A percentile compares a stretch with the other conserved stretches of the same genome.
Evolutionary conservation across 306 rosid species (phyloP).

Genomic region (Geum urbanum): DNA sequence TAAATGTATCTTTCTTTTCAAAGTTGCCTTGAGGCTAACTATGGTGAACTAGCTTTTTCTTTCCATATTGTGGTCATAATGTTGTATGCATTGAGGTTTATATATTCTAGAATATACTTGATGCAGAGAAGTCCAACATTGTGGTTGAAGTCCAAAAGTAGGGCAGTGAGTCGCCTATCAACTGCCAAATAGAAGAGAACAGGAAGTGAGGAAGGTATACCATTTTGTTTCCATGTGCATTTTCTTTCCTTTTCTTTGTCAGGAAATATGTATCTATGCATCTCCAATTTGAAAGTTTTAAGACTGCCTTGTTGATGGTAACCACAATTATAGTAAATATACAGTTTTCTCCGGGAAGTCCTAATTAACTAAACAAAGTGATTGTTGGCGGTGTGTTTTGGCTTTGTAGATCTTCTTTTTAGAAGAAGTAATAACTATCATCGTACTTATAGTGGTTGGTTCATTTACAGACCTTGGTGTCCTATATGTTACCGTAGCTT

Average conservation of each 20-base stretch:
- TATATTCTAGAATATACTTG: constrained; percentile 49
- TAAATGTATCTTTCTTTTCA: too few species aligned
- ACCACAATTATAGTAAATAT: too few species aligned
- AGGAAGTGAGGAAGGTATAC: constrained; percentile 46
- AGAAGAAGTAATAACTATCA: too few species aligned
- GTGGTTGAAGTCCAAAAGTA: constrained; percentile 56
- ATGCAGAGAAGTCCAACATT: constrained; percentile 52
- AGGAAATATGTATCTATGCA: too few species aligned
- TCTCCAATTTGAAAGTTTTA: too few species aligned
- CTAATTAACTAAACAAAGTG: too few species aligned
- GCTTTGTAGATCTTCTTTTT: too few species aligned
- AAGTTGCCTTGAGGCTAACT: background rate
- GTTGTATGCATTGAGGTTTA: constrained; percentile 9
- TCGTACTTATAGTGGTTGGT: background rate
- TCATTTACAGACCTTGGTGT: background rate
- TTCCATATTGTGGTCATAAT: background rate
- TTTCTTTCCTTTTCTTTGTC: background rate
- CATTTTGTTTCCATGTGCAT: background rate
- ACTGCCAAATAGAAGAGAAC: constrained; percentile 52
- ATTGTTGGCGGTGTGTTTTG: too few species aligned
- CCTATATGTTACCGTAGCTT: background rate
- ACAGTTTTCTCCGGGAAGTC: too few species aligned
- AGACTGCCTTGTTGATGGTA: too few species aligned
- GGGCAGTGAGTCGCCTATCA: constrained; percentile 72
- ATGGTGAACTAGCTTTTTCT: background rate